A percentile compares a stretch with the other conserved stretches of the same genome.
Conservation (phyloP, 2,329 filamentous ascomycete genomes). For the Aschersonia sp. region DNA sequence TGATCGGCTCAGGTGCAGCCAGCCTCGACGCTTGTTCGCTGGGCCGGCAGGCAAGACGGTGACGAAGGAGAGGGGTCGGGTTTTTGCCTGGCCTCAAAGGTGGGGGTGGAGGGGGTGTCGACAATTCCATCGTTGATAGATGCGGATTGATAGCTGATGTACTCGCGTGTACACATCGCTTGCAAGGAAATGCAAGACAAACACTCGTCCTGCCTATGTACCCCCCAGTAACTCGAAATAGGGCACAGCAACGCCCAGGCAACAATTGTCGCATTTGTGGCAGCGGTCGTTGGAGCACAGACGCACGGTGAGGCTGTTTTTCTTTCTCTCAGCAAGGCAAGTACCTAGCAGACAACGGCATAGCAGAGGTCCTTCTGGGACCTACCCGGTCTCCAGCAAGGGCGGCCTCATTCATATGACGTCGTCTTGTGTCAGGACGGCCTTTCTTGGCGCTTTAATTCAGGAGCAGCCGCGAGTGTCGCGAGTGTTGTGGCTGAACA, state of each 20-base stretch:
- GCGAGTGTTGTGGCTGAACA: neutral
- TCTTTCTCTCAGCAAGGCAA: neutral
- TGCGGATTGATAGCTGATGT: too few species aligned
- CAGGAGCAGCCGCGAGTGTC: neutral
- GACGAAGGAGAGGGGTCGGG: neutral
- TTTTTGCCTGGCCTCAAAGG: too few species aligned
- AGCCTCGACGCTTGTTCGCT: neutral
- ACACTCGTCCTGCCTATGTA: too few species aligned
- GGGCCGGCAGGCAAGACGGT: neutral
- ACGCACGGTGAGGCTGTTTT: neutral
- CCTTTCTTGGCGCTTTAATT: neutral
- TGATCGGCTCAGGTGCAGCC: neutral
- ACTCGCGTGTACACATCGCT: too few species aligned
- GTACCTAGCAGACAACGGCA: neutral
- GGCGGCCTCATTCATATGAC: neutral
- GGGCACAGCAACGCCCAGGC: neutral
- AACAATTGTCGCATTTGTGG: neutral
- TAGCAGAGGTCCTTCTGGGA: neutral
- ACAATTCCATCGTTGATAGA: too few species aligned
- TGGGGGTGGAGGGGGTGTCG: neutral
- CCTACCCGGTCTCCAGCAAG: neutral
- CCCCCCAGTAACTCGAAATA: too few species aligned
- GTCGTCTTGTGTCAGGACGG: neutral
- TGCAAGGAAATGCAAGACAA: too few species aligned
- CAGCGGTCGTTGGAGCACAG: neutral